Evolutionary conservation across 441 rosid species (phyloP).

Genomic region (Adansonia madagascariensis): DNA sequence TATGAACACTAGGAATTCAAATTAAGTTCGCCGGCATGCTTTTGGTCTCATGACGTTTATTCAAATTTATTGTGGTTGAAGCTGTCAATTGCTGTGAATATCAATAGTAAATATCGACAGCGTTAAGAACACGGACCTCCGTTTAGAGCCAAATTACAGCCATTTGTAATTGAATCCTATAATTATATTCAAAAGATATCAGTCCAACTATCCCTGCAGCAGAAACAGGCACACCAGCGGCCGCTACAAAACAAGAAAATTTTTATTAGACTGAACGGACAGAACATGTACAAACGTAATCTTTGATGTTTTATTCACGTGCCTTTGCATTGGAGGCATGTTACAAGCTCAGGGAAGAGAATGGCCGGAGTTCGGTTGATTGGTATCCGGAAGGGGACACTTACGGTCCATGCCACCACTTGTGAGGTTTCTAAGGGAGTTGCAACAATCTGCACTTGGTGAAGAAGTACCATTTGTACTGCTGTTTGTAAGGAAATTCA

Average conservation of each 20-base stretch:
- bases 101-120: too few relatives aligned
- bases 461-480: constrained; percentile 42
- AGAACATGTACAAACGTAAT: neutral
- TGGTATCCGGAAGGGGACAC: constrained; percentile 69
- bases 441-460: constrained; percentile 66
- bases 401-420: constrained; percentile 57
- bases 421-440: constrained; percentile 61
- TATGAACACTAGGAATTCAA: too few relatives aligned
- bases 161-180: neutral
- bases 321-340: constrained; percentile 85
- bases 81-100: too few relatives aligned
- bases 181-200: neutral
- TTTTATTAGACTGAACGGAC: neutral
- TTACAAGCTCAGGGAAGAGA: constrained; percentile 87
- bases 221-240: constrained; percentile 61
- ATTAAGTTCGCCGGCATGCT: too few relatives aligned
- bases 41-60: too few relatives aligned
- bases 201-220: constrained; percentile 62
- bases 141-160: neutral
- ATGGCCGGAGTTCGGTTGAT: constrained; percentile 78
- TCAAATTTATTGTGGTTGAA: too few relatives aligned
- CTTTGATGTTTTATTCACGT: neutral
- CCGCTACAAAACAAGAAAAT: constrained; percentile 43
- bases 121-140: too few relatives aligned
- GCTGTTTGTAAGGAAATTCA: constrained; percentile 71